phyloP scores from a whole-genome alignment of 768 basidiomycete species.

The Asterophora lycoperdoides region DNA sequence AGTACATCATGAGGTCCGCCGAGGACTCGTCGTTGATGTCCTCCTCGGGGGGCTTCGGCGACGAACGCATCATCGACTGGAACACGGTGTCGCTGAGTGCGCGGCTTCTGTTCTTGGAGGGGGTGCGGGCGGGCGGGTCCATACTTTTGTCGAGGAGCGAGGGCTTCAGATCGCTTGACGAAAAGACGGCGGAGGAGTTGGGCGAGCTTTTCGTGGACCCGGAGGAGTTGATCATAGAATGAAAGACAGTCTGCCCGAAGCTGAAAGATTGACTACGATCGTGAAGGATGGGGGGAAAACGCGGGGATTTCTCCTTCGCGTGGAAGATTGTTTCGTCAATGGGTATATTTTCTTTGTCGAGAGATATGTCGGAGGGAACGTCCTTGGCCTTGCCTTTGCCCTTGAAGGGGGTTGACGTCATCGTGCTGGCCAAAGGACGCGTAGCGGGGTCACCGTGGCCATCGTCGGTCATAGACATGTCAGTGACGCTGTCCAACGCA shows the following conservation, averaged over 20 bases:
- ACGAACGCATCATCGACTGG: constrained; percentile 48
- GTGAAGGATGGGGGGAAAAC: constrained; percentile 31
- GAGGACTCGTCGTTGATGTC: constrained; percentile 62
- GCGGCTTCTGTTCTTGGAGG: constrained; percentile 41
- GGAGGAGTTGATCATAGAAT: constrained; percentile 37
- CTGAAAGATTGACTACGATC: constrained; percentile 69
- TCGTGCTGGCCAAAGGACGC: constrained; percentile 15
- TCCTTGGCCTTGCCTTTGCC: constrained; percentile 37
- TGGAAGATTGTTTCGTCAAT: constrained; percentile 47
- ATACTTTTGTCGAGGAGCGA: constrained; percentile 22
- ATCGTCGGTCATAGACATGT: constrained; percentile 30
- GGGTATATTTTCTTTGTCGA: constrained; percentile 18
- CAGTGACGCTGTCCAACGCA: constrained; percentile 22
- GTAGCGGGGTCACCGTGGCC: constrained; percentile 21
- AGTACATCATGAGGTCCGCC: constrained; percentile 45
- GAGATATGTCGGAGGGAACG: constrained; percentile 11
- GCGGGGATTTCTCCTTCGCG: constrained; percentile 34
- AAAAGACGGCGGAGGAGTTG: constrained; percentile 24
- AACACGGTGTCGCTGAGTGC: constrained; percentile 64
- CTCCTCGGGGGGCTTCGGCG: constrained; percentile 43
- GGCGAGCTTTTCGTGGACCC: constrained; percentile 13
- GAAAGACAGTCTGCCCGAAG: constrained; percentile 61
- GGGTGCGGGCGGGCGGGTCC: constrained; percentile 23
- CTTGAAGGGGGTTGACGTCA: constrained; percentile 44
- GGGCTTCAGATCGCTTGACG: constrained; percentile 31